Conservation (phyloP, 768 basidiomycete genomes). For the Thelephora aurantiotincta region DNA sequence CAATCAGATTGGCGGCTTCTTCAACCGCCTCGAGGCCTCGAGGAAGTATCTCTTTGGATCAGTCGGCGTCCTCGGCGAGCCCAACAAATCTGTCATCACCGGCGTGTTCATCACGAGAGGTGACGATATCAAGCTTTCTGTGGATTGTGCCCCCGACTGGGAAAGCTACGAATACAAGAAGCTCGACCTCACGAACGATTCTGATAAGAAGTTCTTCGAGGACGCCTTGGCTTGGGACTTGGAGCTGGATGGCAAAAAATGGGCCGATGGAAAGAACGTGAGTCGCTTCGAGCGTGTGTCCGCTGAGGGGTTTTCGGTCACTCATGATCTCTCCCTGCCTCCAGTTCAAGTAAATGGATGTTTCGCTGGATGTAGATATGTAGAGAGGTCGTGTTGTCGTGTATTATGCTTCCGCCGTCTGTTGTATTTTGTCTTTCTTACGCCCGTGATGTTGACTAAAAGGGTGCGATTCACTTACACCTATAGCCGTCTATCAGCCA, state of each 20-base stretch:
- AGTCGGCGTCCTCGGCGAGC: conserved; percentile 73
- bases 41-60: conserved; percentile 96
- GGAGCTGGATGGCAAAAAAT: conserved; percentile 76
- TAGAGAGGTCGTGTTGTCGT: too few species aligned
- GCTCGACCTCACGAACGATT: conserved; percentile 59
- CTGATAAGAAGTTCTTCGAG: conserved; percentile 85
- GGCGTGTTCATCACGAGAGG: conserved; percentile 82
- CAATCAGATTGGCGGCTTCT: conserved; percentile 91
- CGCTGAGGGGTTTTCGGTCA: too few species aligned
- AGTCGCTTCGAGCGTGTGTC: conserved; percentile 19
- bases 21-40: conserved; percentile 94
- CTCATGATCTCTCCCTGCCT: too few species aligned
- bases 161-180: conserved; percentile 76
- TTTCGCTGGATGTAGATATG: too few species aligned
- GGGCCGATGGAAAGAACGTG: conserved; percentile 85
- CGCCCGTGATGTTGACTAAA: too few species aligned
- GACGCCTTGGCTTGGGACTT: conserved; percentile 90
- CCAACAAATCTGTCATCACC: conserved; percentile 66
- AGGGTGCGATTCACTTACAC: too few species aligned
- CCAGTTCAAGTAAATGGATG: too few species aligned
- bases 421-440: too few species aligned
- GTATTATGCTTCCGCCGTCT: too few species aligned
- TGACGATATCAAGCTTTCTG: conserved; percentile 50
- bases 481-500: too few species aligned
- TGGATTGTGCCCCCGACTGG: conserved; percentile 79